Base-by-base conservation (phyloP, 2,329 filamentous ascomycete species). In the Coniochaeta sp. region DNA sequence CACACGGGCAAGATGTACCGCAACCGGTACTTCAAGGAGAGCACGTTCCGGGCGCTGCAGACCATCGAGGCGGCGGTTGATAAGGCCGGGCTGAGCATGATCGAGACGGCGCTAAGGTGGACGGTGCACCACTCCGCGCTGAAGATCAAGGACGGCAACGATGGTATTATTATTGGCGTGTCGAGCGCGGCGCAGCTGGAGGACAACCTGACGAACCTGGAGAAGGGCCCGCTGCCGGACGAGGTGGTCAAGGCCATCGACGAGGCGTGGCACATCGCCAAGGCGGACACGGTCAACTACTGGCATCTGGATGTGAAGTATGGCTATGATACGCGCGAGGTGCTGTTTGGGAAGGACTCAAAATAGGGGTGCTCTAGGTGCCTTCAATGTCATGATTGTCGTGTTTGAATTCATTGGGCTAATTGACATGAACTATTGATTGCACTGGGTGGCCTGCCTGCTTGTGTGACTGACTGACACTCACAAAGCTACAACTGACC, bases 211-310 rank as follows among this genome's bases (percentile, higher is more conserved):
- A 71, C 75, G 40, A 72, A 74, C 57, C 65, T 85, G 4, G 77
- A 82, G 66, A 79, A 79, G 78, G 86, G 88, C 0, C 88, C 88
- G 0, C 71, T 93, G 60, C 89, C 89, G 0, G 82, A 89, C 4
- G 89, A 90, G 47, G 84, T 93, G 16, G 79, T 93, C 8, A 74
- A 86, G 67, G 83, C 81, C 14, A 76, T 96, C 61, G 90, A 96
- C 66, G 77, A 90, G 72, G 91, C 89, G 3, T 96, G 92, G 91
- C 64, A 79, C 66, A 77, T 88, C n/a, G 77, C 82, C 14, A 93
- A 91, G 76, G 64, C 73, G 2, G 80, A 83, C 36, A 76, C 78
- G 10, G 63, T 74, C 7, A 73, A 76, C 57, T 85, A 85, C 67
- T 85, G 81, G 80, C 81, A 84, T 65, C 74, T 76, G 60, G 85